These are phyloP conservation scores for Ogataea paradorogensis DNA, from an alignment of 805 yeast species.

Conservation along the genomic window DNA sequence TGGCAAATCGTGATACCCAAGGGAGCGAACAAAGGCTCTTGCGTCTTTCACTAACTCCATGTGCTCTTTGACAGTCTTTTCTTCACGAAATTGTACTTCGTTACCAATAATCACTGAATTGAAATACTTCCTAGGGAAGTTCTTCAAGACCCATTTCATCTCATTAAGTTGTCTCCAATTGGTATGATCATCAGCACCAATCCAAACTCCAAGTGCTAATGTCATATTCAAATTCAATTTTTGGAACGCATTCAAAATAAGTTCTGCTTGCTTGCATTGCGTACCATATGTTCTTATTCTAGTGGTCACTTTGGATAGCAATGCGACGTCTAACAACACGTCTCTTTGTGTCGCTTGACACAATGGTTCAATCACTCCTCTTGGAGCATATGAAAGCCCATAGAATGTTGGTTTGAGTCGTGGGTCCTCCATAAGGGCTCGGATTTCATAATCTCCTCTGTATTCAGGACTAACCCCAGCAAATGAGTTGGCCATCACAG, in stretches of 20 bases:
- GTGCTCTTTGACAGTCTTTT: constrained; percentile 38
- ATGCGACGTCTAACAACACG: constrained; percentile 53
- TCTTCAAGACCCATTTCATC: constrained; percentile 40
- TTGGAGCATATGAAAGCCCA: constrained; percentile 63
- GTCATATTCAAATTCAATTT: constrained; percentile 52
- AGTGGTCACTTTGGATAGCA: constrained; percentile 56
- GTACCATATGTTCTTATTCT: constrained; percentile 58
- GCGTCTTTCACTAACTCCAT: constrained; percentile 41
- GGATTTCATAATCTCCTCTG: constrained; percentile 35
- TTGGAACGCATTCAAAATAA: constrained; percentile 51
- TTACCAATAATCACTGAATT: constrained; percentile 58
- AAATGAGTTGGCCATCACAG: constrained; percentile 22
- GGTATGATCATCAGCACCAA: constrained; percentile 42
- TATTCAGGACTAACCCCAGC: constrained; percentile 34
- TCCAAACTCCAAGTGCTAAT: constrained; percentile 62
- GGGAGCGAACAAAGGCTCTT: constrained; percentile 35
- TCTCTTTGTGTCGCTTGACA: constrained; percentile 52
- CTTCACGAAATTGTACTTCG: constrained; percentile 58
- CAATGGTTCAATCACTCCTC: constrained; percentile 44
- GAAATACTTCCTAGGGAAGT: constrained; percentile 45
- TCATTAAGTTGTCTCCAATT: constrained; percentile 46
- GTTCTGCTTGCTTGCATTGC: constrained; percentile 56
- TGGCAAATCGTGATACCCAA: constrained; percentile 40
- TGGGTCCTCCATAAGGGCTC: constrained; percentile 36
- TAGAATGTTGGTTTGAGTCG: constrained; percentile 40